Conservation (phyloP, 2,329 filamentous ascomycete species). For the Daldinia eschscholtzii region DNA sequence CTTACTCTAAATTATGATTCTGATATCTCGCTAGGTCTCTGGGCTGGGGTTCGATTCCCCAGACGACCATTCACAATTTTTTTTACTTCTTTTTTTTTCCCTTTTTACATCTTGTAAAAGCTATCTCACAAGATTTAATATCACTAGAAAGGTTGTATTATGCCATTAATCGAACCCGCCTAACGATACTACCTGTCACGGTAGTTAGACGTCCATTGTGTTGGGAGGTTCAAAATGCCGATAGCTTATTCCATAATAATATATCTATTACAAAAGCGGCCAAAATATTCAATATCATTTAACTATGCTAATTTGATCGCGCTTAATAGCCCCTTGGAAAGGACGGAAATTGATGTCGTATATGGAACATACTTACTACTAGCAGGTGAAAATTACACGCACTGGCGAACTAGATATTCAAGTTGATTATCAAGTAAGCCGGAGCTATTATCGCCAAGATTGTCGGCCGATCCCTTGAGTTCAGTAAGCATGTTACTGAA, state of each 20-base stretch:
- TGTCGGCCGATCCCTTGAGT: not conserved
- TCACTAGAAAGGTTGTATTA: not conserved
- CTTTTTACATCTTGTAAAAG: not conserved
- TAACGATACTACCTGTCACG: too few species aligned
- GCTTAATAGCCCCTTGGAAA: too few species aligned
- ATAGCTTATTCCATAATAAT: too few species aligned
- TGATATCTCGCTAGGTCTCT: conserved; percentile 11
- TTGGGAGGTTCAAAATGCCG: too few species aligned
- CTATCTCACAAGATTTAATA: not conserved
- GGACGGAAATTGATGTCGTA: too few species aligned
- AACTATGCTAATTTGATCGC: too few species aligned
- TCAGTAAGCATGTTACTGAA: not conserved
- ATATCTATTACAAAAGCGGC: too few species aligned
- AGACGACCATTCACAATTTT: conserved; percentile 4
- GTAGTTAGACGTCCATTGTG: too few species aligned
- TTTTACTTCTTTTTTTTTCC: conserved; percentile 1
- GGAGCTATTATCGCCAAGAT: not conserved
- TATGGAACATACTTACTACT: too few species aligned
- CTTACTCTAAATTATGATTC: conserved; percentile 1
- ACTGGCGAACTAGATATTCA: not conserved
- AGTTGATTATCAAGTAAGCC: not conserved
- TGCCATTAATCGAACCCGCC: too few species aligned
- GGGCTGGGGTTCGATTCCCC: conserved; percentile 32
- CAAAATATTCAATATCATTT: too few species aligned
- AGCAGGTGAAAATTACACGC: not conserved